Conservation (phyloP, 345 rosid species). For the Nasturtium officinale region DNA sequence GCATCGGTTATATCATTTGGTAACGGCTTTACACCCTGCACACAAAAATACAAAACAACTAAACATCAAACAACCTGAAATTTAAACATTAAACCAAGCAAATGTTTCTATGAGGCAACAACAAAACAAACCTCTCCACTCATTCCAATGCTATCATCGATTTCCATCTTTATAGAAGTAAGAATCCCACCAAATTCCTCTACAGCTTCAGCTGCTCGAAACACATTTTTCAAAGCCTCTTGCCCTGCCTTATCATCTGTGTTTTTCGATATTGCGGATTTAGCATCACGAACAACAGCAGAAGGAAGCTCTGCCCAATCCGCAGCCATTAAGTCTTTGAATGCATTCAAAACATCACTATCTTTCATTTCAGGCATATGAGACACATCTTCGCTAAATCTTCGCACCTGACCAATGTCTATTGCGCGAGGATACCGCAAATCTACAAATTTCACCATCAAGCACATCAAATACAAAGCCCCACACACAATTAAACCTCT, state of each 20-base stretch:
- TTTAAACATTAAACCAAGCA: not conserved
- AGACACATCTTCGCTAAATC: constrained; percentile 62
- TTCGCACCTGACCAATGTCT: constrained; percentile 54
- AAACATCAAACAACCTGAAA: constrained; percentile 5
- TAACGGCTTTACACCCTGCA: constrained; percentile 74
- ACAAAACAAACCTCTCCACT: constrained; percentile 77
- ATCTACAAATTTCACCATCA: constrained; percentile 43
- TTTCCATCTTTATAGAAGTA: constrained; percentile 74
- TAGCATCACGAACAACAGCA: constrained; percentile 51
- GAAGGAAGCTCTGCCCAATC: constrained; percentile 78
- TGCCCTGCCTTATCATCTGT: constrained; percentile 75
- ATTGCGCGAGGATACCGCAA: constrained; percentile 46
- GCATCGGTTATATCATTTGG: constrained; percentile 58
- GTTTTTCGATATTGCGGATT: constrained; percentile 60
- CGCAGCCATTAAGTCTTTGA: constrained; percentile 85
- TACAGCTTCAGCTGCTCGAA: constrained; percentile 85
- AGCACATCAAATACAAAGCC: not conserved
- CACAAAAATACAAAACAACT: constrained; percentile 18
- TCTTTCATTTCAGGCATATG: constrained; percentile 75
- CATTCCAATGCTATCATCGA: constrained; percentile 82
- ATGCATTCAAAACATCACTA: constrained; percentile 51
- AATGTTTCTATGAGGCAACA: not conserved
- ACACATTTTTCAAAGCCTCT: constrained; percentile 68
- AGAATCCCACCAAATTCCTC: constrained; percentile 81
- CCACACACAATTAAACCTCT: not conserved